These are phyloP conservation scores for Boletus fagicola DNA, from an alignment of 768 basidiomycete species.

Conservation along the genomic window DNA sequence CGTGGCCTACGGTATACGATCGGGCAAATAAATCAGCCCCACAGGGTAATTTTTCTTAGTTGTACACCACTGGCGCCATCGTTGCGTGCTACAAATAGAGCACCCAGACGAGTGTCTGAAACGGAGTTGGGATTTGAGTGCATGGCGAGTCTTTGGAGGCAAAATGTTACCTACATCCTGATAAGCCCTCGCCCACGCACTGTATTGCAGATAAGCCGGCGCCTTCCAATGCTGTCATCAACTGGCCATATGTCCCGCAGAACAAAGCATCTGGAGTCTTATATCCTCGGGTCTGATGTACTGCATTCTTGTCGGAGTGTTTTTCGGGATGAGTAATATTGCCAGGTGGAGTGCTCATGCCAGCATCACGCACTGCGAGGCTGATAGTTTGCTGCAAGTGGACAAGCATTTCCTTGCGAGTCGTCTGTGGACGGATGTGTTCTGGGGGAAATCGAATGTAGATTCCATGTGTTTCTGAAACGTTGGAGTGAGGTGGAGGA, in stretches of 20 bases:
- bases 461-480: slow-evolving; percentile 20
- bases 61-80: slow-evolving; percentile 33
- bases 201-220: slow-evolving; percentile 37
- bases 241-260: slow-evolving; percentile 44
- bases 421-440: slow-evolving; percentile 1
- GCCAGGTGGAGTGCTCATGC: slow-evolving; percentile 37
- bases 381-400: slow-evolving; percentile 38
- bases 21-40: slow-evolving; percentile 33
- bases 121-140: not conserved
- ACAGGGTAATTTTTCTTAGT: slow-evolving; percentile 40
- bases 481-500: slow-evolving; percentile 8
- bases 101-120: slow-evolving; percentile 42
- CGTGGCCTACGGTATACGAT: not conserved
- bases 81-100: slow-evolving; percentile 39
- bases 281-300: slow-evolving; percentile 9
- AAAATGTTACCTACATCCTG: slow-evolving; percentile 29
- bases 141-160: not conserved
- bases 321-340: slow-evolving; percentile 4
- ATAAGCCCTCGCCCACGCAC: slow-evolving; percentile 30
- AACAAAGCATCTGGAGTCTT: slow-evolving; percentile 34
- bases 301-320: not conserved
- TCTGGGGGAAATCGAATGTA: slow-evolving; percentile 23
- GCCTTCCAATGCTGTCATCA: slow-evolving; percentile 37
- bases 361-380: slow-evolving; percentile 38
- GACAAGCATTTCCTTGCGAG: slow-evolving; percentile 24